Base-by-base conservation (phyloP, 441 rosid species). In the California macrophylla region DNA sequence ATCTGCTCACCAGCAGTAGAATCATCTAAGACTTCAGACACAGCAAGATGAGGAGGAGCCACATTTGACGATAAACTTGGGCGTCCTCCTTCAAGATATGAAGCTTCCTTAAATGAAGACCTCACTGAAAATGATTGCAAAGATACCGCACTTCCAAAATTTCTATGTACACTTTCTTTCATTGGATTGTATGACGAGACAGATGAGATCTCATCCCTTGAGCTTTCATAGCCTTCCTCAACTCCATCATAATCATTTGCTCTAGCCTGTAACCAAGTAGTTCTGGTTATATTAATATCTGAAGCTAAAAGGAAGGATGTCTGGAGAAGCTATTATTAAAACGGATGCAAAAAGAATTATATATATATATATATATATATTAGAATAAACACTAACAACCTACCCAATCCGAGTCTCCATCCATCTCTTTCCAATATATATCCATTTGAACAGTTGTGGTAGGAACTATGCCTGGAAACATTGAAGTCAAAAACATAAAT, bases 401-500 rank as follows among this genome's bases (percentile, higher is more conserved):
- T 84, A 93, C 98, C 98, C 97, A 93, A 79, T 91, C 98, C 58
- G 97, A 88, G 68, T 91, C 98, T 74, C 96, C 97, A 84, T 87
- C 97, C 87, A 83, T 83, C 82, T 80, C 93, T 87, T 87, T 93
- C 95, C 98, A 89, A 69, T 83, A 84, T 73, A 89, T 67, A 78
- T 91, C 96, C 76, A 84, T 74, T 70, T 83, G 93, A 76, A 87
- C 74, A 69, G 93, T 82, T 72, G 82, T 71, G 60, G 79, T 71
- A 69, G 97, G 98, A 78, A 91, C 93, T 72, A 88, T 89, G 47
- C 91, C 98, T 89, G 83, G 76, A 73, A 75, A 71, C 69, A 78
- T 69, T 69, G 34, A 60, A 70, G 38, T 38, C 58, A 74, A 5
- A 73, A 64, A 68, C 28, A 42, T 60, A 70, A 62, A 71, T 23